A percentile compares a stretch with the other conserved stretches of the same genome.
Conservation (phyloP, 1,139 yeast genomes). For the Suhomyces wounanorum region DNA sequence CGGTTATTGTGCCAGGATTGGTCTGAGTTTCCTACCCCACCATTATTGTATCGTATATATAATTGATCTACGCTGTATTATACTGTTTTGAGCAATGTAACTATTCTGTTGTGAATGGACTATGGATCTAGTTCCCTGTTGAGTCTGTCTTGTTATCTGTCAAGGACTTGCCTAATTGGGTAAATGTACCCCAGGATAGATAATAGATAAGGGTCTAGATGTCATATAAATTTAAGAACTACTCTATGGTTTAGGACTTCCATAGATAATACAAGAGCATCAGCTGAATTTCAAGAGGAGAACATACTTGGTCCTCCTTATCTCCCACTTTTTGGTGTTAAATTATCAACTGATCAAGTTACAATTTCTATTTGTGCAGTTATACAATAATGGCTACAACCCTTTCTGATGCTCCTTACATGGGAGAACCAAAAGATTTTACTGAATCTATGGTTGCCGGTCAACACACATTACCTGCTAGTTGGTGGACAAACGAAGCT, state of each 20-base stretch:
- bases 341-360: background rate
- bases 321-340: background rate
- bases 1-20: background rate
- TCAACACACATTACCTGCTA: conserved; percentile 62
- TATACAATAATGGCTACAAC: conserved; percentile 1
- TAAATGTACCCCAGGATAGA: background rate
- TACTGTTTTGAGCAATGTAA: background rate
- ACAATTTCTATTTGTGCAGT: background rate
- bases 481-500: conserved; percentile 65
- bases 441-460: conserved; percentile 38
- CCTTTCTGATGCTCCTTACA: conserved; percentile 20
- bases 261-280: background rate
- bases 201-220: background rate
- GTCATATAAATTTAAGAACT: background rate
- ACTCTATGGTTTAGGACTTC: background rate
- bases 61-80: conserved; percentile 7
- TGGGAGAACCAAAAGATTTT: conserved; percentile 25
- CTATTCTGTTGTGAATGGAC: too few species aligned
- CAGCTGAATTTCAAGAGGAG: background rate
- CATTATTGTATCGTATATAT: background rate
- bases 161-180: background rate
- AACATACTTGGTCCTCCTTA: background rate
- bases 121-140: background rate
- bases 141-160: background rate
- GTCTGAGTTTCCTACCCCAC: background rate